Percentiles rank a stretch among this genome's conserved stretches.
These are phyloP conservation scores for Vanilla planifolia DNA, from an alignment of 106 monocot genomes.

Conservation along the genomic window DNA sequence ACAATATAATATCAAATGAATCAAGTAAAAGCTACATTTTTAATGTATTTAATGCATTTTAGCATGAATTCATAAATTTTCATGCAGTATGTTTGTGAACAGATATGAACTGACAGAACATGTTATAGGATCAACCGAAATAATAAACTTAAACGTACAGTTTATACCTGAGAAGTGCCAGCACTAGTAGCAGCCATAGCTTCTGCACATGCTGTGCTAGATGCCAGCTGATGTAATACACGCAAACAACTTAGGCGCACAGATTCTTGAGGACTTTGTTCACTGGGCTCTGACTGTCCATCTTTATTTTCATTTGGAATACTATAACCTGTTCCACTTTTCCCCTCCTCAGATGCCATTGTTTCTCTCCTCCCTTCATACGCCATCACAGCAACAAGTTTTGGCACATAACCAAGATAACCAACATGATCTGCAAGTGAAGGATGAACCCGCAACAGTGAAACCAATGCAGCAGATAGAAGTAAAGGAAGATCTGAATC, in stretches of 20 bases:
- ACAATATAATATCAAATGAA: too few relatives aligned
- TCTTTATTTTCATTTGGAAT: conserved; percentile 31
- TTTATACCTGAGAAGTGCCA: conserved; percentile 82
- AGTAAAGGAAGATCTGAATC: conserved; percentile 93
- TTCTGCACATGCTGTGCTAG: conserved; percentile 97
- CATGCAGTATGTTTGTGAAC: background rate
- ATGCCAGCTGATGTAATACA: conserved; percentile 90
- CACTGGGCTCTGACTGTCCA: conserved; percentile 26
- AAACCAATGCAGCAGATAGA: conserved; percentile 92
- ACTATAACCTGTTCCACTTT: conserved; percentile 19
- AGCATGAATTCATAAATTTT: background rate
- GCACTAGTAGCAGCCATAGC: conserved; percentile 99
- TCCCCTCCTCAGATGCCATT: conserved; percentile 69
- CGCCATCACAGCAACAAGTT: conserved; percentile 92
- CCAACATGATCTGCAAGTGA: conserved; percentile 96
- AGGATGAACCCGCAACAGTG: conserved; percentile 91
- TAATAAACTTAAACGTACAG: too few relatives aligned
- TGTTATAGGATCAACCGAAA: background rate
- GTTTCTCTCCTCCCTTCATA: conserved; percentile 90
- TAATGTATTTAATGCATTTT: background rate
- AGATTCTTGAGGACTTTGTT: conserved; percentile 77
- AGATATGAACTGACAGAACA: background rate
- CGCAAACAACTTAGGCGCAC: conserved; percentile 95
- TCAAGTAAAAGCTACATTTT: too few relatives aligned
- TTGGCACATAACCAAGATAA: conserved; percentile 97